Conservation (phyloP, 805 yeast species). For the Maudiozyma serrabonitensis region DNA sequence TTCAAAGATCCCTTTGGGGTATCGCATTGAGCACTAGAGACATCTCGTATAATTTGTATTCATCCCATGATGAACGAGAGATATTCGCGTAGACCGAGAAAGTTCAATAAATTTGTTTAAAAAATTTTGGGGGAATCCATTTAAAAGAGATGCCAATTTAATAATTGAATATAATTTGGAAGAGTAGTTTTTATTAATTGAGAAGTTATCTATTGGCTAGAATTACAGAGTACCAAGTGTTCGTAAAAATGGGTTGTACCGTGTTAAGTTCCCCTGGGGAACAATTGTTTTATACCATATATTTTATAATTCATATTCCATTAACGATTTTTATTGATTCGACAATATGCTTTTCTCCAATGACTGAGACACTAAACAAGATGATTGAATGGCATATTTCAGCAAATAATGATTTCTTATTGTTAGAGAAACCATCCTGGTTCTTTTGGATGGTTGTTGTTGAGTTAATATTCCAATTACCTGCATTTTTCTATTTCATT, state of each 20-base stretch:
- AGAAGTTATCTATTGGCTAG: no score
- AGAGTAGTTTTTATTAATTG: no score
- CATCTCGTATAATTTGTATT: no score
- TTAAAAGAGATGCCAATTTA: no score
- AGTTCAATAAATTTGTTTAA: no score
- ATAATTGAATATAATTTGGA: no score
- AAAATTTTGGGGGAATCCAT: no score
- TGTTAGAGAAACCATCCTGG: constrained; percentile 59
- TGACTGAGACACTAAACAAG: constrained; percentile 35
- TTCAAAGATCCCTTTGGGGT: no score
- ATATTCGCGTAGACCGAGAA: no score
- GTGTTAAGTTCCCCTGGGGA: neutral
- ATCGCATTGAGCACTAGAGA: no score
- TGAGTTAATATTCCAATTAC: constrained; percentile 71
- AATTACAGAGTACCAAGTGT: no score
- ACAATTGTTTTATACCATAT: constrained; percentile 33
- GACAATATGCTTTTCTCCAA: constrained; percentile 52
- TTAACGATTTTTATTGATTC: constrained; percentile 71
- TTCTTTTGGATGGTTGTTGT: constrained; percentile 57
- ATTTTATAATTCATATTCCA: constrained; percentile 59
- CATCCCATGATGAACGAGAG: no score
- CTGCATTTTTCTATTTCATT: constrained; percentile 48
- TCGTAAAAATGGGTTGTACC: neutral
- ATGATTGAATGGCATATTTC: constrained; percentile 51
- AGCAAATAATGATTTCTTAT: constrained; percentile 62